Conservation (phyloP, 805 yeast genomes). For the Zygosaccharomyces siamensis region DNA sequence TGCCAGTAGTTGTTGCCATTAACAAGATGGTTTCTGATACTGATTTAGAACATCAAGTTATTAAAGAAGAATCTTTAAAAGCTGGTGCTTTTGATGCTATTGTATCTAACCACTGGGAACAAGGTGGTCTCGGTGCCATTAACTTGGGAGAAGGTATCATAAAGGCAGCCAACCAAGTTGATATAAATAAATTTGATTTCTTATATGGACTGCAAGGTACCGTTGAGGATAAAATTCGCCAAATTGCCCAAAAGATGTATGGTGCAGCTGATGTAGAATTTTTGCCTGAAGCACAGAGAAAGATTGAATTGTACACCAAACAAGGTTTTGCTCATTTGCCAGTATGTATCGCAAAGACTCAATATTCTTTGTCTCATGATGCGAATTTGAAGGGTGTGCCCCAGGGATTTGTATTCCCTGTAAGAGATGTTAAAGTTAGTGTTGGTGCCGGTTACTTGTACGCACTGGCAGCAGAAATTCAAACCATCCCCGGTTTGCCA, state of each 20-base stretch:
- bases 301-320: constrained; percentile 59
- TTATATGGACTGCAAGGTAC: constrained; percentile 56
- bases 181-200: constrained; percentile 43
- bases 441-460: constrained; percentile 83
- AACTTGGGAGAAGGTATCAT: constrained; percentile 69
- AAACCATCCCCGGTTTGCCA: constrained; percentile 82
- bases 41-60: constrained; percentile 60
- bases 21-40: constrained; percentile 75
- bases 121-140: constrained; percentile 79
- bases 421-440: constrained; percentile 71
- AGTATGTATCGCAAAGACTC: constrained; percentile 81
- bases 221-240: constrained; percentile 60
- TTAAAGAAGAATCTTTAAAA: constrained; percentile 59
- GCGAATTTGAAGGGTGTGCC: constrained; percentile 82
- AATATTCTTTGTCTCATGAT: constrained; percentile 79
- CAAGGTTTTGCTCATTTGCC: constrained; percentile 79
- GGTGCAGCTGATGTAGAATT: constrained; percentile 72
- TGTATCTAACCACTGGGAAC: constrained; percentile 80
- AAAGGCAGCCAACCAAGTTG: constrained; percentile 48
- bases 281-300: constrained; percentile 62
- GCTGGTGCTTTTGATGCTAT: constrained; percentile 81
- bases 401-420: constrained; percentile 71
- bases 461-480: constrained; percentile 81
- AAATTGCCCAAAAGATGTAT: constrained; percentile 72
- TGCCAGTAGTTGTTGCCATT: constrained; percentile 78